Base-by-base conservation (phyloP, 164 flowering plant genomes). In the Cinnamomum chago region DNA sequence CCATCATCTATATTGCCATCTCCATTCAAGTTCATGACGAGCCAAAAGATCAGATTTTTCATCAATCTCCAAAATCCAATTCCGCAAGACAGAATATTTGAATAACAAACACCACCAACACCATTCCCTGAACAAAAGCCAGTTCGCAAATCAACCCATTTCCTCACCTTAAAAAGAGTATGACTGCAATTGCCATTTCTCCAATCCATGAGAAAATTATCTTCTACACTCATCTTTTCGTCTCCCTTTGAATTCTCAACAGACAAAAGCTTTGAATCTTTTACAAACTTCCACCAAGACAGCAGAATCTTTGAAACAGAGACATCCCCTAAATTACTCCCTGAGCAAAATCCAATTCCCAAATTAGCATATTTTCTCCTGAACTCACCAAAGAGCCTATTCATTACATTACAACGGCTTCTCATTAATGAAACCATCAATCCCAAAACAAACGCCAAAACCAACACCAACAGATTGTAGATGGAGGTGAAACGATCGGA, bases 401-500 rank as follows among this genome's bases (percentile, higher is more conserved):
- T 15, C 47, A 86, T 76, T 60, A 75, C 78, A 72, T 73, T 82
- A 11, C 50, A 64, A 65, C 73, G 75, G 67, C 70, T 58, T 68
- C 80, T 60, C 25, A 81, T 58, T 13, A 64, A 64, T 24, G 24
- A 64, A 6, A 58, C 62, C 66, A 22, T 64, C 66, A 64, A 23
- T 64, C 66, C 66, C 66, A 64, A 71, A 35, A 73, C 71, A 25
- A 85, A 80, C 82, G 84, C n/a, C 62, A 86, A 55, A 50, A 86
- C 58, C 78, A 87, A 27, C 10, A 78, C 79, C 58, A 85, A 65
- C n/a, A 79, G 2, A 40, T 79, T 68, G 20, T 69, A 75, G 60
- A 81, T 23, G 22, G 23, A 72, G 2, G 75, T 51, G 60, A 79
- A 76, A 75, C 78, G 71, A 40, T 85, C 85, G 67, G 88, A 83